phyloP scores from a whole-genome alignment of 139 green algal genomes.

The Microglena sp. region DNA sequence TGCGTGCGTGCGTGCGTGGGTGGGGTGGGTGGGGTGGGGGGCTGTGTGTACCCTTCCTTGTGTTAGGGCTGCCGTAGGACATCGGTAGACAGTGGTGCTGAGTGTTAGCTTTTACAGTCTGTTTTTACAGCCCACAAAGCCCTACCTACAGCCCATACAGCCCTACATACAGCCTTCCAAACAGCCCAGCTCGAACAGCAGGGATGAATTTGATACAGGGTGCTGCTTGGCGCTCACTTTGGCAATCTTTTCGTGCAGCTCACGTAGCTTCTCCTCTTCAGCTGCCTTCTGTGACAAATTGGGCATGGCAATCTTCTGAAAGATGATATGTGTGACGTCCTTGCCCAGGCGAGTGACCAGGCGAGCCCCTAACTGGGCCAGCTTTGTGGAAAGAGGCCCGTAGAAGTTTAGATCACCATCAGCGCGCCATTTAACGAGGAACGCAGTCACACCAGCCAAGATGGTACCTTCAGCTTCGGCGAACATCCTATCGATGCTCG shows the following conservation, averaged over 20 bases:
- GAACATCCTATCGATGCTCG: neutral
- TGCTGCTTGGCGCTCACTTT: slow-evolving; percentile 13
- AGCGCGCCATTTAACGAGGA: slow-evolving; percentile 7
- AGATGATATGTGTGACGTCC: slow-evolving; percentile 38
- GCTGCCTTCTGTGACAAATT: slow-evolving; percentile 7
- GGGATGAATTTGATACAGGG: too few species aligned
- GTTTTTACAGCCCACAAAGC: too few species aligned
- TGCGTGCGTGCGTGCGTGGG: too few species aligned
- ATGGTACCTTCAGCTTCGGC: neutral
- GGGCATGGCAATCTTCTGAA: slow-evolving; percentile 21
- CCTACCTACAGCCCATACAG: too few species aligned
- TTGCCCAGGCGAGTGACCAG: slow-evolving; percentile 18
- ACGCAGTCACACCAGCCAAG: neutral
- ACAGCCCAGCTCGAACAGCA: too few species aligned
- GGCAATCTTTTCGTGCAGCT: slow-evolving; percentile 14
- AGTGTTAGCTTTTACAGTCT: too few species aligned
- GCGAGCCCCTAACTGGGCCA: slow-evolving; percentile 16
- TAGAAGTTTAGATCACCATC: slow-evolving; percentile 11
- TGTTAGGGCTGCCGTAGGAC: too few species aligned
- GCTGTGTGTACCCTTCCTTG: too few species aligned
- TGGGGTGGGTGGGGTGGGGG: too few species aligned
- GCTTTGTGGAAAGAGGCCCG: slow-evolving; percentile 3
- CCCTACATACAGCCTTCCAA: too few species aligned
- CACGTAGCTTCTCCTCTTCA: slow-evolving; percentile 20
- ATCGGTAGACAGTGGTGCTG: too few species aligned